Evolutionary conservation across 2,329 filamentous ascomycete species (phyloP).

Genomic region (Calonectria honghensis): DNA sequence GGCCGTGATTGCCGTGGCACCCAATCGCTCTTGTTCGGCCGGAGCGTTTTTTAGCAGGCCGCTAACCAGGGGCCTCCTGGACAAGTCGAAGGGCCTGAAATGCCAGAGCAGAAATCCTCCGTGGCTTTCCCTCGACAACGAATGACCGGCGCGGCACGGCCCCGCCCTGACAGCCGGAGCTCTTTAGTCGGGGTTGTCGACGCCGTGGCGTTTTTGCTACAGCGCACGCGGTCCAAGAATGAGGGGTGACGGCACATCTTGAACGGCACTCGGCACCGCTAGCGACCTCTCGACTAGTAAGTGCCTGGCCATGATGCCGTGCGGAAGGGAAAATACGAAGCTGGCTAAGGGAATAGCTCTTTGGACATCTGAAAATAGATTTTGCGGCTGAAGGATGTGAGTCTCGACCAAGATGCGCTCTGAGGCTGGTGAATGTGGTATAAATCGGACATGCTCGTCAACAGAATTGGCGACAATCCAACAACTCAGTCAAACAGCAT

Average conservation of each 20-base stretch:
- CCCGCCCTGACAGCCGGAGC: slow-evolving; percentile 28
- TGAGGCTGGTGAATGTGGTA: slow-evolving; percentile 13
- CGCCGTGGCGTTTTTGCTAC: slow-evolving; percentile 22
- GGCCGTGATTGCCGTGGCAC: neutral
- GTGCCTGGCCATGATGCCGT: neutral
- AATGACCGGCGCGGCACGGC: slow-evolving; percentile 25
- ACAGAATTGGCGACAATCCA: neutral
- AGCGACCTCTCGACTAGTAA: slow-evolving; percentile 8
- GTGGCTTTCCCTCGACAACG: slow-evolving; percentile 4
- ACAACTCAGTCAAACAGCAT: neutral
- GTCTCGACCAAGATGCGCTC: neutral
- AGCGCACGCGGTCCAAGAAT: slow-evolving; percentile 16
- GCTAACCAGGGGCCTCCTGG: neutral
- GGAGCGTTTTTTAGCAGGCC: neutral
- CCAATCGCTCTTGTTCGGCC: neutral
- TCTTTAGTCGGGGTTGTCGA: neutral
- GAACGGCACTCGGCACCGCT: slow-evolving; percentile 39
- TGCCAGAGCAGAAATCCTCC: slow-evolving; percentile 24
- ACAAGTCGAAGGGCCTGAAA: neutral
- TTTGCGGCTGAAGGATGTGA: slow-evolving; percentile 14
- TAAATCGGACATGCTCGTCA: slow-evolving; percentile 13
- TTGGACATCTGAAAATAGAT: slow-evolving; percentile 31
- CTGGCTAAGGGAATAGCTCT: neutral
- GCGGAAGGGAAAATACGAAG: slow-evolving; percentile 24
- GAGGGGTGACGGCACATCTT: neutral